Conservation (phyloP, 2,329 filamentous ascomycete genomes). For the Sporothrix luriei region DNA sequence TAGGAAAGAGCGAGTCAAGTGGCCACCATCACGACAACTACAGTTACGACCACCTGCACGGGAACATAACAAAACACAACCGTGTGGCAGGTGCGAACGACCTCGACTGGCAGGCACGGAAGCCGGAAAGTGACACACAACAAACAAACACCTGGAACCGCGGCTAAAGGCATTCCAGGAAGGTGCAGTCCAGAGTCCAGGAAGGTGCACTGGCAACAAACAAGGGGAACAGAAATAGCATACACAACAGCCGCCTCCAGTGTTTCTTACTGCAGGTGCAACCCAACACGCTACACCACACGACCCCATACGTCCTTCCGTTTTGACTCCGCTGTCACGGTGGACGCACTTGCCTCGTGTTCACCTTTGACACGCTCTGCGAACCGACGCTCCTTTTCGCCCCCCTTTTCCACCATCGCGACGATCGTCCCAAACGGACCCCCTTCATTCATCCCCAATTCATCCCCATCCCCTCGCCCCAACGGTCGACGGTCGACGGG, state of each 20-base stretch:
- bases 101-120: neutral
- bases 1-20: neutral
- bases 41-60: neutral
- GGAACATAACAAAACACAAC: neutral
- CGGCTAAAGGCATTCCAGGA: conserved; percentile 4
- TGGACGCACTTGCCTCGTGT: neutral
- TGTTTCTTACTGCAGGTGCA: neutral
- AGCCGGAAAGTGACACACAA: conserved; percentile 5
- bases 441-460: neutral
- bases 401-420: neutral
- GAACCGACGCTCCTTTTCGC: neutral
- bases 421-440: neutral
- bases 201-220: conserved; percentile 1
- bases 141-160: conserved; percentile 9
- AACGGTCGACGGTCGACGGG: neutral
- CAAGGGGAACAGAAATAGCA: neutral
- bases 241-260: conserved; percentile 1
- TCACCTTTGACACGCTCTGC: neutral
- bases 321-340: neutral
- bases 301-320: neutral
- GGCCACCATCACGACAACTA: conserved; percentile 2
- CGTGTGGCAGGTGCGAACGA: conserved; percentile 20
- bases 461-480: neutral
- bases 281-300: conserved; percentile 4
- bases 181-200: conserved; percentile 1